Evolutionary conservation across 2,329 filamentous ascomycete genomes (phyloP).

Genomic region (Trichophyton mentagrophytes): DNA sequence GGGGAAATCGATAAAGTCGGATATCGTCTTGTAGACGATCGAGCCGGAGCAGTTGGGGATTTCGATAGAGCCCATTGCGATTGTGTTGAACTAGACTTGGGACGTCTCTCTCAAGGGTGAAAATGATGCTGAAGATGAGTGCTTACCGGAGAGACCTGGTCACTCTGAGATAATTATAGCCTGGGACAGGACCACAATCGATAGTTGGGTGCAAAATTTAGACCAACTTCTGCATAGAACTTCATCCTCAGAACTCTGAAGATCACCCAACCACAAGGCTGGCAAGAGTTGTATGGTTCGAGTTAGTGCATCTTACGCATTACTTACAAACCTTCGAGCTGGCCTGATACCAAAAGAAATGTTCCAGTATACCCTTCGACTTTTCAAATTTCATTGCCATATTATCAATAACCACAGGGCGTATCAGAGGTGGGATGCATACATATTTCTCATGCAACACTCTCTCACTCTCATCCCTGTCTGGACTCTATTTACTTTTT

Average conservation of each 20-base stretch:
- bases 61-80: background rate
- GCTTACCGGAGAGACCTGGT: background rate
- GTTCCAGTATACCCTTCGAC: background rate
- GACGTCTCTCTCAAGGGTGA: background rate
- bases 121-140: background rate
- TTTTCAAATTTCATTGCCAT: background rate
- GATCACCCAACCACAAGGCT: background rate
- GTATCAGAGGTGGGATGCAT: background rate
- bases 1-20: constrained; percentile 6
- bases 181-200: background rate
- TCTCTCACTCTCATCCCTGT: background rate
- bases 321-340: background rate
- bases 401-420: background rate
- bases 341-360: background rate
- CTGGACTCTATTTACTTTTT: background rate
- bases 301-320: background rate
- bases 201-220: background rate
- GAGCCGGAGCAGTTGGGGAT: constrained; percentile 1
- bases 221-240: background rate
- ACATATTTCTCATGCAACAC: background rate
- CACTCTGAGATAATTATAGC: background rate
- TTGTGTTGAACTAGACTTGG: background rate
- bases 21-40: background rate
- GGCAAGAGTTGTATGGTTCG: background rate
- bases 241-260: background rate